Base-by-base conservation (phyloP, 495 filamentous ascomycete genomes). In the Aspergillus incahuasiensis region DNA sequence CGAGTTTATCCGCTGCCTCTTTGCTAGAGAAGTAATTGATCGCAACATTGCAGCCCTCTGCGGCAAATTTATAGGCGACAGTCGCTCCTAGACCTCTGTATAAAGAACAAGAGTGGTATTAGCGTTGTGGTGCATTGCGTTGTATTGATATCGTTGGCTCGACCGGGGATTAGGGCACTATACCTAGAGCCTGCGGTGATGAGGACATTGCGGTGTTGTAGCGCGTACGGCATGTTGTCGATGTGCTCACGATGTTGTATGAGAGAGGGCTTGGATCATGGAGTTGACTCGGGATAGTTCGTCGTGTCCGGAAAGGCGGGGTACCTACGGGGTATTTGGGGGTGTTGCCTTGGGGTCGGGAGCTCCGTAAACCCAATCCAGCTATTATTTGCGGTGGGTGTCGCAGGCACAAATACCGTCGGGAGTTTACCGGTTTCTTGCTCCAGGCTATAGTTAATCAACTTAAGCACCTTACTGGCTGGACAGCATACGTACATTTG, bases 181-280 rank as follows among this genome's bases (percentile, higher is more conserved):
- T 73, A 88, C 79, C 83, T 74, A n/a, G 84, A 87, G 42, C 84
- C 86, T 18, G 82, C 86, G 0, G 83, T 88, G 46, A 91, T 71
- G 18, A 90, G 77, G 28, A 88, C 80, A 61, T 85, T 88, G 42
- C 82, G 76, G 40, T 74, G 77, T 55, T 76, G 77, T 24, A 90
- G 74, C 39, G 75, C 72, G 70, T 89, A 88, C 7, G 83, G 80
- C 85, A 89, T 80, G 30, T 1, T 58, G 39, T 1, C 35, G 44
- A n/a, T 19, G 16, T 25, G 16, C n/a, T 46, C 28, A 30, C 9
- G 28, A 30, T 5, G 28, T 30, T 30, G 28, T 5, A 5, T 5
- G 9, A 30, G 5, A 5, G 28, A 30, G 28, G 28, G 28, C 32
- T 9, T 11, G 32, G 9, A 11, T 35, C 2, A 35, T 35, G 32